Evolutionary conservation across 306 rosid species (phyloP), one percentile per base, ranked within the genome.

Genomic region (Trifolium dubium): DNA sequence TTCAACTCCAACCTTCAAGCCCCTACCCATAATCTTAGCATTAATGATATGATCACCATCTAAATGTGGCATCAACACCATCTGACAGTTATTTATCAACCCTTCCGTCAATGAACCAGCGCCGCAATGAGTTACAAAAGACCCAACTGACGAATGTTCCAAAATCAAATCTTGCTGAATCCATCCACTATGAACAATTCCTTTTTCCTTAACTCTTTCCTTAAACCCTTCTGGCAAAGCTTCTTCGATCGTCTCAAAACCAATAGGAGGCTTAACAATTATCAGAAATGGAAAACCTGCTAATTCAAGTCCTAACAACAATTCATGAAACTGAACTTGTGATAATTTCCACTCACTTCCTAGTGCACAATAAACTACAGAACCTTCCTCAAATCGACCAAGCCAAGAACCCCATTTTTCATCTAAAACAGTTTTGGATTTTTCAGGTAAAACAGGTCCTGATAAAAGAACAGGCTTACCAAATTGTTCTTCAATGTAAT

Each of bases 121-220:
- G 0, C 91, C 94, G 47, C 89, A 81, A 60, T 89, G 93, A 2
- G 91, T 86, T 5, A 89, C 55, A 31, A 86, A 86, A 83, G 89
- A 89, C 18, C 91, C 94, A 2, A 86, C 75, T 1, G 86, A 85
- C 4, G 83, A 76, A 46, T 89, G 89, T 49, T 63, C 75, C 72
- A 89, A 49, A 37, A 89, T 81, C 47, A 75, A 12, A 10, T 83
- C 84, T 11, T 89, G 88, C 5, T 87, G 89, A 5, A 89, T 77
- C 91, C 91, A 89, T 10, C 86, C 88, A 28, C 75, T 83, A 0
- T 65, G 11, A 0, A 32, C 70, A 55, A 72, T 31, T 13, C 83
- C 70, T 15, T 60, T 79, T 41, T 47, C 75, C 41, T 73, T 14
- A 59, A 67, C 71, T 10, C 71, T 79, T 41, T 79, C 79, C 3